Evolutionary conservation across 352 stramenopile species (phyloP), one percentile per base, ranked within the genome.

Genomic region (Pythium utonaiense): DNA sequence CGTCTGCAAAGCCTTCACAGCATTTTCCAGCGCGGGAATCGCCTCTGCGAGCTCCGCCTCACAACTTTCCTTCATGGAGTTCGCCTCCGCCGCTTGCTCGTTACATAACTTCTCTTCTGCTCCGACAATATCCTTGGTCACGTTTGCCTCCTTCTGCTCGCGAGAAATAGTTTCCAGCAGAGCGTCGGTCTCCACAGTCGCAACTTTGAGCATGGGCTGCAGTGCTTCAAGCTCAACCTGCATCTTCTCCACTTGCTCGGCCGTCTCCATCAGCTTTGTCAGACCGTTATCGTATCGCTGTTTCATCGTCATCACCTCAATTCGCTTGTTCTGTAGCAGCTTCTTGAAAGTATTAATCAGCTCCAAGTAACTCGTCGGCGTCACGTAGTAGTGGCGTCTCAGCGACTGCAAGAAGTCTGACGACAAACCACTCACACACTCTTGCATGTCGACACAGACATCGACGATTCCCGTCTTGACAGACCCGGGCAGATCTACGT

Each of bases 291-390:
- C 91, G 50, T 98, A 98, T 2, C 95, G 72, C 50, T 89, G 73
- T 63, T 97, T 96, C 67, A 94, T 84, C 16, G 86, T 90, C 71
- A 92, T 92, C 1, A 98, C 91, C 30, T 98, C 86, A 19, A 88
- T 76, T 1, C 91, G 83, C 64, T 98, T 97, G 60, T 92, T 89
- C 38, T 88, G 75, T 17, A 98, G 60, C 34, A 98, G 62, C 49
- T 89, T 96, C 67, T 97, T 97, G 60, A 98, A 98, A 3, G 93
- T 98, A 38, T 98, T 96, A 57, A 98, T 95, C 14, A 98, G 65
- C 54, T 98, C 95, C 5, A 98, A 74, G 65, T 98, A 98, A 30
- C 84, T 97, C 25, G 95, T 98, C 9, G 95, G 95, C 0, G 95
- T 98, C 30, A 98, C 91, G 71, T 98, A 98, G 73, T 98, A 98